These are phyloP conservation scores for Suillus spraguei DNA, from an alignment of 768 basidiomycete species.

Conservation along the genomic window DNA sequence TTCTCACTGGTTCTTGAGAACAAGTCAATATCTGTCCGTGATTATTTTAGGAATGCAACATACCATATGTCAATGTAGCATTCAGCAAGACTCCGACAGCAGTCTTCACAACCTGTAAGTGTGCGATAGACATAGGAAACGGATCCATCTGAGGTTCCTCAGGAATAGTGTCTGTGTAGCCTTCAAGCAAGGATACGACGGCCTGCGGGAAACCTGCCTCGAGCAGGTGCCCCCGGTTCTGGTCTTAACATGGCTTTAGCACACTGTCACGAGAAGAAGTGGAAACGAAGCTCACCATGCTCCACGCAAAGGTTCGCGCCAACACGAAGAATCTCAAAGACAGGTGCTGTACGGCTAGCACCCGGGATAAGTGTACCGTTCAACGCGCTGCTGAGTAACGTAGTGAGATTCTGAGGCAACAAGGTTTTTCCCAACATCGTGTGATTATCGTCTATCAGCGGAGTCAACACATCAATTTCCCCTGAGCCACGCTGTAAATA, in stretches of 20 bases:
- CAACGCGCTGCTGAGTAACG: conserved; percentile 59
- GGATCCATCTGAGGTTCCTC: conserved; percentile 39
- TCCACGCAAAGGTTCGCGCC: conserved; percentile 86
- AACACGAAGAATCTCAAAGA: conserved; percentile 74
- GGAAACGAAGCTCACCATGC: conserved; percentile 53
- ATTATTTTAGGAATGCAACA: conserved; percentile 21
- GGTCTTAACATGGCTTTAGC: conserved; percentile 48
- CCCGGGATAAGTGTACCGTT: conserved; percentile 49
- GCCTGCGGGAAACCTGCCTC: conserved; percentile 72
- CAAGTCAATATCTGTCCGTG: conserved; percentile 12
- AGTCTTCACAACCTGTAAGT: conserved; percentile 76
- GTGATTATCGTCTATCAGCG: conserved; percentile 64
- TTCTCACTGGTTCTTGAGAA: conserved; percentile 67
- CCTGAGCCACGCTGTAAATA: neutral
- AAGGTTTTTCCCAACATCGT: conserved; percentile 64
- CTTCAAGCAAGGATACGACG: conserved; percentile 67
- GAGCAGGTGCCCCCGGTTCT: conserved; percentile 69
- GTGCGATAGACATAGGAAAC: conserved; percentile 54
- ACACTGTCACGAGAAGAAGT: conserved; percentile 12
- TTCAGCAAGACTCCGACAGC: conserved; percentile 81
- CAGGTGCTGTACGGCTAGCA: conserved; percentile 47
- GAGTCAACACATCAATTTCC: conserved; percentile 20
- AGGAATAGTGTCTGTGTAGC: conserved; percentile 54
- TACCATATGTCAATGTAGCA: conserved; percentile 76
- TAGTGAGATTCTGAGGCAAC: conserved; percentile 65